Base-by-base conservation (phyloP, 2,329 filamentous ascomycete species). In the Phaeosphaeria sp. region DNA sequence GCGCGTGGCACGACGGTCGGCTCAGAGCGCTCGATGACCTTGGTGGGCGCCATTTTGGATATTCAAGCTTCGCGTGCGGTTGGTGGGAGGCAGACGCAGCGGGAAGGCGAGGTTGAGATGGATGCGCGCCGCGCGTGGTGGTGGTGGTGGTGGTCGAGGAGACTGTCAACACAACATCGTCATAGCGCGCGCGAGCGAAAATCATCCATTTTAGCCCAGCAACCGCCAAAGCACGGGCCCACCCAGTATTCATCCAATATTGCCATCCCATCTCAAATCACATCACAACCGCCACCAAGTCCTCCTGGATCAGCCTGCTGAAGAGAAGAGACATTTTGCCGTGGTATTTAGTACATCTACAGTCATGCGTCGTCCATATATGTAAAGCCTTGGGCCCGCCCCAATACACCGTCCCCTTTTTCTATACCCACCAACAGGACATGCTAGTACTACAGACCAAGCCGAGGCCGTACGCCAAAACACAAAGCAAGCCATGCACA, bases 1-100 rank as follows among this genome's bases (percentile, higher is more conserved):
- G 66, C 58, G 55, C 64, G 62, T 9, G 67, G 59, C 24, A 76
- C 59, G 27, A 73, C 67, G 17, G 60, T 54, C 20, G 73, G 68
- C 58, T 66, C 61, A 24, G 60, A 59, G 67, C 73, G 74, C 40
- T 74, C 69, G 50, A 60, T 69, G 22, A 70, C 25, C 56, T 53
- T 64, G 7, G 61, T 43, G 2, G 65, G 56, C 53, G 72, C 63
- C 72, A 75, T 74, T 51, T 59, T 60, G 56, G 51, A 53, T 27
- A 27, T 55, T 44, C 17, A 15, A 13, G 17, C 17, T 30, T 11
- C 20, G 17, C 13, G 43, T 39, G 49, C 15, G 47, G 49, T 21
- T 33, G n/a, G 20, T 18, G 21, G 44, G 15, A 36, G 54, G 47
- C 47, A 43, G 51, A 46, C 30, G 13, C 49, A 50, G 53, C 47